Base-by-base conservation (phyloP, 495 filamentous ascomycete species). In the Hyaloscypha hepaticicola region DNA sequence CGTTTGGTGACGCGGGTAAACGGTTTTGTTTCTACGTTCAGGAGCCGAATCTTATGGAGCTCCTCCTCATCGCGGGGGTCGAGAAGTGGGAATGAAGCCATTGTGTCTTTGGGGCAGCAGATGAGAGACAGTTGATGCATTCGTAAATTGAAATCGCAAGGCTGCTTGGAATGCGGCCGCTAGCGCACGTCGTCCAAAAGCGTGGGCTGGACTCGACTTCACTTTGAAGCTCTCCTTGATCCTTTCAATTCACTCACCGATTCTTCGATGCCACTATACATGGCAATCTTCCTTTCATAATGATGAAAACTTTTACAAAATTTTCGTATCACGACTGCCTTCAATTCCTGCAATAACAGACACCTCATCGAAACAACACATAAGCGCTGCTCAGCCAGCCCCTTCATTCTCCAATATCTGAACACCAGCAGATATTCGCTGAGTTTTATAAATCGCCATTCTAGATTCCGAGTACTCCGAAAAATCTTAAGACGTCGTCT, bases 21-120 rank as follows among this genome's bases (percentile, higher is more conserved):
- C 3, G 92, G 92, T 58, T 92, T 92, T 72, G 96, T 90, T 82
- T 99, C 95, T 68, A 97, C 89, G 69, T 87, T 88, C 34, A 98
- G 84, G 25, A 97, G 91, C 26, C 95, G 95, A 38, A 85, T 83
- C 73, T 93, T 96, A 82, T 97, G 93, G 28, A 97, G 87, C 50
- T 90, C 85, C 75, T 96, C 93, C 87, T 85, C 83, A 58, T 83
- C 83, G 34, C 79, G 76, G 61, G 78, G 77, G 27, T 82, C 78
- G 5, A 84, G 78, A 31, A 82, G 75, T 29, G 73, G 66, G 28
- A 69, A 69, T 49, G 67, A 68, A 50, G 72, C 55, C 72, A 75
- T 75, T 58, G 57, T 61, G 64, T 26, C 14, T 61, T 9, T 25
- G 8, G 28, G 7, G 21, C 53, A 34, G 48, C 25, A 25, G 48